Evolutionary conservation across 2,329 filamentous ascomycete genomes (phyloP).

Genomic region (Thermothelomyces thermophilus): DNA sequence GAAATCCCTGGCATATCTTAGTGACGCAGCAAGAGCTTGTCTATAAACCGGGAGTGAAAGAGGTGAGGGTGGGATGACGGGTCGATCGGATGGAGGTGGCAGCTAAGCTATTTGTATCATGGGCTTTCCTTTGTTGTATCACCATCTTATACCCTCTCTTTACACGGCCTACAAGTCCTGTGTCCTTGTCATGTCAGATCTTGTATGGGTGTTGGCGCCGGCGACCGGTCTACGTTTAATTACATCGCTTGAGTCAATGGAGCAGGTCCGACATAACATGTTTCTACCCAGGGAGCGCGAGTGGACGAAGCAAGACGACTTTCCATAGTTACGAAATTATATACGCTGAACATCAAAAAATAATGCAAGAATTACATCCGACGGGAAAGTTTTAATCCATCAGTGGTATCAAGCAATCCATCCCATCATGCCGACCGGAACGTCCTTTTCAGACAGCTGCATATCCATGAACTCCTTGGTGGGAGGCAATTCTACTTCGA

Average conservation of each 20-base stretch:
- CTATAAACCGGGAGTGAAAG: not conserved
- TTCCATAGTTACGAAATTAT: not conserved
- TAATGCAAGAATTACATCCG: too few species aligned
- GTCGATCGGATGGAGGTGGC: not conserved
- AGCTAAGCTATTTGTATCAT: conserved; percentile 9
- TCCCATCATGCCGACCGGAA: conserved; percentile 4
- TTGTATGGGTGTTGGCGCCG: not conserved
- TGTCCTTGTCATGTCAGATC: not conserved
- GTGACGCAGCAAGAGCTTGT: not conserved
- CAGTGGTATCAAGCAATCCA: conserved; percentile 14
- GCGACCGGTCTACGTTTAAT: not conserved
- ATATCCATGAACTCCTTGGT: conserved; percentile 13
- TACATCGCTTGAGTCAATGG: not conserved
- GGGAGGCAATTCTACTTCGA: conserved; percentile 20
- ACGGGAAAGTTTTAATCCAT: too few species aligned
- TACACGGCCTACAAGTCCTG: not conserved
- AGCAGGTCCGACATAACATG: not conserved
- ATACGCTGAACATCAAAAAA: too few species aligned
- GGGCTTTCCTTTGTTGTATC: conserved; percentile 14
- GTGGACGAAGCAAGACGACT: not conserved
- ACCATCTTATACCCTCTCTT: conserved; percentile 16
- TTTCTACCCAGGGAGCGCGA: too few species aligned
- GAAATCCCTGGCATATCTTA: not conserved
- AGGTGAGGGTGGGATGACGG: not conserved
- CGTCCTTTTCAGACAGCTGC: conserved; percentile 9